Conservation (phyloP, 768 basidiomycete genomes). For the Serpula lacrymans region DNA sequence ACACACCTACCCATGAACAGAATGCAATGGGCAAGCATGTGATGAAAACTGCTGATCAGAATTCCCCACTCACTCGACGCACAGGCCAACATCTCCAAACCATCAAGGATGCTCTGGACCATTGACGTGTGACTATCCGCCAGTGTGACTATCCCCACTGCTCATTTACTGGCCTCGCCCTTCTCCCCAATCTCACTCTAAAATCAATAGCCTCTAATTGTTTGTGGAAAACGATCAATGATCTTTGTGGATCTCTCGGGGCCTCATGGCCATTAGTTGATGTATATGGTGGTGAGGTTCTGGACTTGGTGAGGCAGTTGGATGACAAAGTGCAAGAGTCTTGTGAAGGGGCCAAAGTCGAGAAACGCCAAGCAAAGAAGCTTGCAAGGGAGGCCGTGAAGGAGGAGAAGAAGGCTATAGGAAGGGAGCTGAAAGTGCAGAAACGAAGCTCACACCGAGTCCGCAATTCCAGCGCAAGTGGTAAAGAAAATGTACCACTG, state of each 20-base stretch:
- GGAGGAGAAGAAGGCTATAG: constrained; percentile 1
- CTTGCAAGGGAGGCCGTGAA: neutral
- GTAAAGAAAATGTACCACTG: constrained; percentile 4
- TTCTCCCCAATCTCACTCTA: constrained; percentile 25
- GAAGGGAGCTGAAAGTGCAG: neutral
- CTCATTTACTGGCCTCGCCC: constrained; percentile 1
- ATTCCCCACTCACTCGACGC: constrained; percentile 9
- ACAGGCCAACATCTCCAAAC: neutral
- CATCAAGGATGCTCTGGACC: neutral
- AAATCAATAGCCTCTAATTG: constrained; percentile 19
- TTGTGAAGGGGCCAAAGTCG: too few relatives aligned
- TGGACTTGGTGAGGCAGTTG: constrained; percentile 12
- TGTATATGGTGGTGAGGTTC: constrained; percentile 19
- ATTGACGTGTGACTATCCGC: constrained; percentile 7
- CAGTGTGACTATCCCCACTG: neutral
- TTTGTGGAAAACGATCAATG: constrained; percentile 7
- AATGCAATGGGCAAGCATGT: constrained; percentile 20
- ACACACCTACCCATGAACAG: neutral
- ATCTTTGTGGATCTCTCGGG: constrained; percentile 2
- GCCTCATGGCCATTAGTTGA: constrained; percentile 8
- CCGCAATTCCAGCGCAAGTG: neutral
- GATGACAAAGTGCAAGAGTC: too few relatives aligned
- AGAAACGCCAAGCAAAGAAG: constrained; percentile 8
- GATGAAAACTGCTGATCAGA: constrained; percentile 9
- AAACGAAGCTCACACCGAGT: neutral